Base-by-base conservation (phyloP, 2,329 filamentous ascomycete species). In the Claviceps capensis region DNA sequence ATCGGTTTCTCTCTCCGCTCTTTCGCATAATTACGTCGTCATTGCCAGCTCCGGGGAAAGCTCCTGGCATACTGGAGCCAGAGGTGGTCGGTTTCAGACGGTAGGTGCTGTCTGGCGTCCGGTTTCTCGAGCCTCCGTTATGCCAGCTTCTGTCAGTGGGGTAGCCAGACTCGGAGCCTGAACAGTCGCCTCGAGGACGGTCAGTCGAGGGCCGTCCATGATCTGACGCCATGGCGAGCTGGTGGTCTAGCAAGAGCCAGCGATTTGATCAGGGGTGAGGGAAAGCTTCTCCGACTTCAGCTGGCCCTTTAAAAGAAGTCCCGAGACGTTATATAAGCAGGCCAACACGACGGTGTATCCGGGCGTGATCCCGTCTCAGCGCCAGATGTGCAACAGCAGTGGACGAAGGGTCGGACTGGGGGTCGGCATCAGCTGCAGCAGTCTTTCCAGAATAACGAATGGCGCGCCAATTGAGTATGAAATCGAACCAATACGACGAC, bases 1-100 rank as follows among this genome's bases (percentile, higher is more conserved):
- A 80, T 57, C 77, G 68, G 59, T 76, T 81, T 54, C 77, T 73
- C 65, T 83, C 80, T 57, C 64, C 69, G 65, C 78, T 81, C 60
- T 67, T 73, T 59, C 75, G 69, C 54, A 70, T 49, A 34, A 50
- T 52, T 30, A 49, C 66, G 52, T 79, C 75, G 53, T 74, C 70
- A 49, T 65, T 61, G 58, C 63, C 64, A 49, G 58, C 58, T 26
- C 57, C 53, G 49, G 61, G 59, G 48, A 61, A 62, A 52, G 61
- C 58, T 51, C 62, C 62, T 52, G 65, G 57, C 51, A 59, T 62
- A 46, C 61, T 62, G 7, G 66, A 62, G 19, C 63, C 69, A 49
- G 69, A 69, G 26, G 58, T 60, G 42, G 68, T 64, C 34, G 65
- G 63, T 48, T 62, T 66, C 49, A 63, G 61, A 41, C 60, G 62